Conservation (phyloP, 257 asterid species). For the Ocimum tenuiflorum region DNA sequence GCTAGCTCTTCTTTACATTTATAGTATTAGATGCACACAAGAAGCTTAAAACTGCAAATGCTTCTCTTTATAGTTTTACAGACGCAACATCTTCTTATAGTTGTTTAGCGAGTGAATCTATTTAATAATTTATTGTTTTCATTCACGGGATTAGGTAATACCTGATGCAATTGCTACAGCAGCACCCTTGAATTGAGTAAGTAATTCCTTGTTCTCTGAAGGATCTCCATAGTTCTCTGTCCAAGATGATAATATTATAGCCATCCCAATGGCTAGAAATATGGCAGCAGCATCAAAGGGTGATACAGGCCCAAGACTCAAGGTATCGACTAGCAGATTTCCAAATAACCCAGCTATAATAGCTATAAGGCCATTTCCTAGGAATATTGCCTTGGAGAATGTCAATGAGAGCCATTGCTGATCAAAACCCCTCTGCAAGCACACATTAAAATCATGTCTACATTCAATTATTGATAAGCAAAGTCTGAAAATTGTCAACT, state of each 20-base stretch:
- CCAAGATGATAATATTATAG: conserved; percentile 82
- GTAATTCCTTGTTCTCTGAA: conserved; percentile 81
- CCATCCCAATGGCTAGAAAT: conserved; percentile 87
- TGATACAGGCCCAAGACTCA: conserved; percentile 84
- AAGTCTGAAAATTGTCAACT: too few relatives aligned
- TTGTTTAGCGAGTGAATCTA: too few relatives aligned
- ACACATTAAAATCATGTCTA: too few relatives aligned
- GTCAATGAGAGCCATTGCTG: conserved; percentile 95
- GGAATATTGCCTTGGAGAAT: conserved; percentile 89
- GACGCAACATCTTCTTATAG: background rate
- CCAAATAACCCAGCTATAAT: conserved; percentile 80
- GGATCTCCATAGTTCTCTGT: conserved; percentile 79
- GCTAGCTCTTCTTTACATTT: too few relatives aligned
- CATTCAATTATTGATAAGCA: too few relatives aligned
- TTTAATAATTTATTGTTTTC: too few relatives aligned
- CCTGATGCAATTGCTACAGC: conserved; percentile 95
- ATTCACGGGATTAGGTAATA: conserved; percentile 17
- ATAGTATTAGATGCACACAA: too few relatives aligned
- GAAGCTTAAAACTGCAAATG: too few relatives aligned
- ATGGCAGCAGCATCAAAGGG: conserved; percentile 91
- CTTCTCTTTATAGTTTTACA: too few relatives aligned
- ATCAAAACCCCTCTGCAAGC: conserved; percentile 87
- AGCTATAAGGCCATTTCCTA: conserved; percentile 93
- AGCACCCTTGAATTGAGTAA: conserved; percentile 80
- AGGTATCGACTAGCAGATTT: conserved; percentile 66